Evolutionary conservation across 495 filamentous ascomycete genomes (phyloP).

Genomic region (Aspergillus carlsbadensis): DNA sequence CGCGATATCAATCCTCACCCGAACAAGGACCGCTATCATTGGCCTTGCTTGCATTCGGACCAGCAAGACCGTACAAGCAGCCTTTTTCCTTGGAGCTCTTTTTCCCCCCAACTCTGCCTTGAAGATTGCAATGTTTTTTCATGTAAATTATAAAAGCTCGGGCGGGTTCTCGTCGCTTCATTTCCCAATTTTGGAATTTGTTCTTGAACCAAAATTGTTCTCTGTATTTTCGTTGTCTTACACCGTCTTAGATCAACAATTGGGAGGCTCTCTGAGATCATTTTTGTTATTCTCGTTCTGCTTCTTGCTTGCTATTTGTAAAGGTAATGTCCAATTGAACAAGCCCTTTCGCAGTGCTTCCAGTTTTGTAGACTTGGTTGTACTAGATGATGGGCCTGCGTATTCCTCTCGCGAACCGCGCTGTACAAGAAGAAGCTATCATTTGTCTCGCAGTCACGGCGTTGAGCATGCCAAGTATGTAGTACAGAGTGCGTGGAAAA

Average conservation of each 20-base stretch:
- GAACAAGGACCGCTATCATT: neutral
- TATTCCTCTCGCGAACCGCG: too few species aligned
- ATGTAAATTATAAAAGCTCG: conserved; percentile 50
- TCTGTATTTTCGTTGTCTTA: conserved; percentile 8
- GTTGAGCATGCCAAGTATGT: too few species aligned
- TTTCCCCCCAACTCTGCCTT: conserved; percentile 6
- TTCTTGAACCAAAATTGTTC: neutral
- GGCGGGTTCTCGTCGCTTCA: conserved; percentile 33
- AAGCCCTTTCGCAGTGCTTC: too few species aligned
- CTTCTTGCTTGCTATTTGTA: neutral
- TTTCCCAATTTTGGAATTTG: neutral
- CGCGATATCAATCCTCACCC: neutral
- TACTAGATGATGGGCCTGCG: too few species aligned
- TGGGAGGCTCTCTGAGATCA: conserved; percentile 9
- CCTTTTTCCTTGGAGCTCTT: too few species aligned
- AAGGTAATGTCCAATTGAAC: neutral
- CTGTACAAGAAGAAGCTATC: too few species aligned
- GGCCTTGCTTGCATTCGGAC: conserved; percentile 1
- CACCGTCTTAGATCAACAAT: conserved; percentile 9
- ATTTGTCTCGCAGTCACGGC: too few species aligned
- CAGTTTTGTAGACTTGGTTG: too few species aligned
- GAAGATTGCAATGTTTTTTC: conserved; percentile 11
- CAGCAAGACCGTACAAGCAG: too few species aligned
- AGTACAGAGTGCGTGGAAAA: too few species aligned
- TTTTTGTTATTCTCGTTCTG: neutral